These are phyloP conservation scores for Blastocystis sp. DNA, from an alignment of 352 stramenopile species.

Conservation along the genomic window DNA sequence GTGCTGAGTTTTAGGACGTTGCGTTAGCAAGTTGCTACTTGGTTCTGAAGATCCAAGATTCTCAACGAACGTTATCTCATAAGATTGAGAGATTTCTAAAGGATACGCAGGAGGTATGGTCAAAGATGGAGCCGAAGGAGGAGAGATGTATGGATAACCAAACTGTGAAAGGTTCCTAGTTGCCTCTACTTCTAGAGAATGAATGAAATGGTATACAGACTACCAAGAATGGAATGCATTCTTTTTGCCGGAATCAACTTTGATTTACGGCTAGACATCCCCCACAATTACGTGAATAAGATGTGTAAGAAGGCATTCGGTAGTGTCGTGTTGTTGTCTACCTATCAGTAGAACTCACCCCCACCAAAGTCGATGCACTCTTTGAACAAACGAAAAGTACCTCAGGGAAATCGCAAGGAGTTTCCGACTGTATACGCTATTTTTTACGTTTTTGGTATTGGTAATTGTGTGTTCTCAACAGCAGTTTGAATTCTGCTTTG, in stretches of 20 bases:
- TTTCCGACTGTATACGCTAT: not conserved
- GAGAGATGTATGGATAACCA: not conserved
- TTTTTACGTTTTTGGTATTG: not conserved
- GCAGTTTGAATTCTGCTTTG: not conserved
- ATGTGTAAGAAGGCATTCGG: not conserved
- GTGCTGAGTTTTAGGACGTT: conserved; percentile 8
- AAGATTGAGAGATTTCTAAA: not conserved
- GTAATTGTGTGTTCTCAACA: not conserved
- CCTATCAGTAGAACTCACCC: not conserved
- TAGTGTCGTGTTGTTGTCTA: not conserved
- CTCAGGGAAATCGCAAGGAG: not conserved
- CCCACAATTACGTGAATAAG: conserved; percentile 25
- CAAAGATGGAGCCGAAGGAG: not conserved
- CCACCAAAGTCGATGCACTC: not conserved
- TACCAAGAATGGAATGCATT: conserved; percentile 42
- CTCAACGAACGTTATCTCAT: not conserved
- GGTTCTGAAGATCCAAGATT: conserved; percentile 38
- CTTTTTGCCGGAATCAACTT: conserved; percentile 17
- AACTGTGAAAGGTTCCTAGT: not conserved
- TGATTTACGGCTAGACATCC: conserved; percentile 16
- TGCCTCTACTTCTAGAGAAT: not conserved
- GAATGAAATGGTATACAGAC: not conserved
- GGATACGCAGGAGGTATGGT: not conserved
- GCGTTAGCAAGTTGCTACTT: conserved; percentile 10
- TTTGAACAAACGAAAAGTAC: conserved; percentile 23